Evolutionary conservation across 169 alveolate genomes (phyloP), one percentile per base, ranked within the genome.

Genomic region (Plasmodium yoelii): DNA sequence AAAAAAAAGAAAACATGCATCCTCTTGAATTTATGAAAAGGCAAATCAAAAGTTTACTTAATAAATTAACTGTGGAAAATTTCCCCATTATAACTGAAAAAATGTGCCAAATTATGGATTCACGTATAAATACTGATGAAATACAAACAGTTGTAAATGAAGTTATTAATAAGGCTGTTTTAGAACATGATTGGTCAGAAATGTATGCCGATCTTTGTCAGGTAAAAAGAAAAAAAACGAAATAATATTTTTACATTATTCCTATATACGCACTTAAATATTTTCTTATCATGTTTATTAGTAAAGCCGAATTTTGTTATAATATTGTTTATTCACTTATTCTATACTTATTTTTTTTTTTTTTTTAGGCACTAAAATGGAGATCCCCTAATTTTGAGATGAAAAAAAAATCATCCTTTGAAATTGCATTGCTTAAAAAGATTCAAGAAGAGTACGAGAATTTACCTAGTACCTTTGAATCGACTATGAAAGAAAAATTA

Each of bases 161-260:
- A 69, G 94, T 95, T 13, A 75, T 95, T 59, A 92, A 92, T 46
- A 96, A 96, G 87, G 98, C 98, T 9, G 97, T 96, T 19, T 88
- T 94, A 57, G 98, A 96, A 69, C 98, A 97, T 42, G 98, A 96
- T 46, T 96, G 97, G 96, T 95, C 97, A 9, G 98, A 96, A 77
- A 96, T 96, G 98, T 96, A 96, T 69, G 97, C 98, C 0, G 98
- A 96, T 87, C 88, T 96, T 51, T 96, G 98, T 91, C 97, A 94
- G 87, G 90, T 51, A 90, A 18, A 44, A 51, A 12, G 44, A 26
- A 10, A 6, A 42, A 68, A 65, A 88, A 6, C 49, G 87, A 4
- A 86, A 67, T 34, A 72, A 80, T 7, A 73, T 65, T 28, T 80
- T 87, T 4, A 59, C 24, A 18, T 84, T 68, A 53, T 51, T 59